A percentile compares a stretch with the other conserved stretches of the same genome.
These are phyloP conservation scores for Fusarium pininemorale DNA, from an alignment of 2,329 filamentous ascomycete species.

Conservation along the genomic window DNA sequence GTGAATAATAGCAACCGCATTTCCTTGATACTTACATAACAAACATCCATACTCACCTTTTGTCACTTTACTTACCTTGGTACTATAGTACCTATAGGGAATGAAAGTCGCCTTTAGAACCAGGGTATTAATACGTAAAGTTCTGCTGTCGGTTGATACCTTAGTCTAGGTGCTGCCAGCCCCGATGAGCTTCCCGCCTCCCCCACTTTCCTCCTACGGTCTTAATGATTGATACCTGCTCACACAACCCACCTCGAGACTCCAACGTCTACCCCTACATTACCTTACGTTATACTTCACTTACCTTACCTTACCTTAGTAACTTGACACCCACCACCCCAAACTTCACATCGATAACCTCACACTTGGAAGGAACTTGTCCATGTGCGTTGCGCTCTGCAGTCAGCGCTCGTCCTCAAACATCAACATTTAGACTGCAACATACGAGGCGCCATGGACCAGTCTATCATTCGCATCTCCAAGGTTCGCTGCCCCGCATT, in stretches of 20 bases:
- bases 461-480: slow-evolving; percentile 87
- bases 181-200: not conserved
- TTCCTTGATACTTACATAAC: not conserved
- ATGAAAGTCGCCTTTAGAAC: not conserved
- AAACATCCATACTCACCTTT: not conserved
- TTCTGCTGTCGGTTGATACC: not conserved
- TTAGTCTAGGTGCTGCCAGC: not conserved
- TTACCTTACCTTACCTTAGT: not conserved
- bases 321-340: not conserved
- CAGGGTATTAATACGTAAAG: not conserved
- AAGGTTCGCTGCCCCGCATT: slow-evolving; percentile 64
- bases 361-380: slow-evolving; percentile 2
- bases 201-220: slow-evolving; percentile 34
- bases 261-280: slow-evolving; percentile 7
- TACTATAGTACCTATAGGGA: not conserved
- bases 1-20: not conserved
- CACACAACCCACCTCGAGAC: slow-evolving; percentile 24
- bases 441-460: slow-evolving; percentile 61
- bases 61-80: not conserved
- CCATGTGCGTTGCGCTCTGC: slow-evolving; percentile 26
- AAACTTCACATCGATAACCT: not conserved
- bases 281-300: not conserved
- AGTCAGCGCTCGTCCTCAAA: not conserved
- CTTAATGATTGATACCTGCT: slow-evolving; percentile 8
- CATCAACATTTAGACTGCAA: slow-evolving; percentile 16